Conservation (phyloP, 2,329 filamentous ascomycete genomes). For the Kalmusia sp. region DNA sequence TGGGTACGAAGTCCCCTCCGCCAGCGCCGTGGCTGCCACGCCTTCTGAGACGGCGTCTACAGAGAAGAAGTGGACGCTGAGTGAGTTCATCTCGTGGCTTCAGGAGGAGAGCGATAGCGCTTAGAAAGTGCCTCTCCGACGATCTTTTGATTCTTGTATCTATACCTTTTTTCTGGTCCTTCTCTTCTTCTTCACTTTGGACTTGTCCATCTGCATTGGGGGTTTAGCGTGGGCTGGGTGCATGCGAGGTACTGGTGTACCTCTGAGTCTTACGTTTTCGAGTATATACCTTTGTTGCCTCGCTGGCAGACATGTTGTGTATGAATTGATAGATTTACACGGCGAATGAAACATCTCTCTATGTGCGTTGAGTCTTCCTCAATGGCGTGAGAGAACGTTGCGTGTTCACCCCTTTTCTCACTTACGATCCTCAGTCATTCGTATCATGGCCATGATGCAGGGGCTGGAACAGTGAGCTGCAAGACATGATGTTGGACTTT, state of each 20-base stretch:
- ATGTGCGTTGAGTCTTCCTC: too few species aligned
- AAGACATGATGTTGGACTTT: too few species aligned
- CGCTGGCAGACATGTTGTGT: not conserved
- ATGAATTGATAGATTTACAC: not conserved
- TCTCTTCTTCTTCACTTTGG: not conserved
- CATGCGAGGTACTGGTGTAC: not conserved
- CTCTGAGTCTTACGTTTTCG: not conserved
- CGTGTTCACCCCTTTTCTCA: too few species aligned
- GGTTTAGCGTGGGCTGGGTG: not conserved
- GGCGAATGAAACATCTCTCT: not conserved
- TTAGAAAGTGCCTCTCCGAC: not conserved
- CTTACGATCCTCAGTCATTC: too few species aligned
- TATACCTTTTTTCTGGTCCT: not conserved
- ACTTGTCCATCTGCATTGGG: not conserved
- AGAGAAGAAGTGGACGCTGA: conserved; percentile 3
- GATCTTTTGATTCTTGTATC: not conserved
- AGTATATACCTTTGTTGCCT: not conserved
- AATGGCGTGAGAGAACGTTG: too few species aligned
- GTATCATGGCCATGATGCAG: too few species aligned
- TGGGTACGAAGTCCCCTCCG: not conserved
- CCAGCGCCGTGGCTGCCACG: not conserved
- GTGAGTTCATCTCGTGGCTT: not conserved
- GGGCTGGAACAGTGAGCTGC: too few species aligned
- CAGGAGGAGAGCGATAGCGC: not conserved
- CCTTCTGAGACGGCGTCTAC: not conserved